These are phyloP conservation scores for Phoma herbarum DNA, from an alignment of 2,329 filamentous ascomycete genomes.

Conservation along the genomic window DNA sequence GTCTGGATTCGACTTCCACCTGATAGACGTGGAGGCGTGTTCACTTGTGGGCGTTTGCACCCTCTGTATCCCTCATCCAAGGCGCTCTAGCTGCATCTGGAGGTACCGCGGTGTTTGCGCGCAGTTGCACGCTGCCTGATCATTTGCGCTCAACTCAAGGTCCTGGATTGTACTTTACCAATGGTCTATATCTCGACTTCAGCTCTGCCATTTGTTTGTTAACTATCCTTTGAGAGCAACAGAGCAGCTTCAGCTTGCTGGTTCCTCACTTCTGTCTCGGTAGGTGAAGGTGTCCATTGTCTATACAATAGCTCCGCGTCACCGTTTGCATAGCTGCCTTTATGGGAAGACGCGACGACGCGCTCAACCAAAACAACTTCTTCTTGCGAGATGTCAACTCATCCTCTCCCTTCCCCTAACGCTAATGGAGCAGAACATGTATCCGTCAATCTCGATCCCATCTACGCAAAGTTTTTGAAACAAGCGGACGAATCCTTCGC, in stretches of 20 bases:
- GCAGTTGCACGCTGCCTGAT: background rate
- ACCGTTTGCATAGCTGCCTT: conserved; percentile 22
- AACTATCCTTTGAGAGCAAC: background rate
- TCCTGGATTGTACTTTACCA: background rate
- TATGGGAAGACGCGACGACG: background rate
- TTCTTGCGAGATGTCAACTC: background rate
- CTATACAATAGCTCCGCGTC: background rate
- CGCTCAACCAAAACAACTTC: background rate
- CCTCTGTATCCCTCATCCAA: background rate
- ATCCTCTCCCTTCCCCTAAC: background rate
- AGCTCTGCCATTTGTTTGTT: too few relatives aligned
- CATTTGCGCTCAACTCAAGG: background rate
- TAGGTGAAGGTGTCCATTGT: conserved; percentile 5
- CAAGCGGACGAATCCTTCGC: background rate
- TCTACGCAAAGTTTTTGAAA: background rate
- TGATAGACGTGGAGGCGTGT: conserved; percentile 1
- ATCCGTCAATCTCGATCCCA: background rate
- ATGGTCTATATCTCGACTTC: background rate
- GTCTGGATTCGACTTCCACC: background rate
- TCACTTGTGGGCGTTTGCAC: background rate
- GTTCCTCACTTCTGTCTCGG: background rate
- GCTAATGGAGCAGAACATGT: background rate
- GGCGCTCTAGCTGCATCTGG: background rate
- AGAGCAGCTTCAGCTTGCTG: background rate
- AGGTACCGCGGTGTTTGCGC: background rate